These are phyloP conservation scores for Scleromitrula shiraiana DNA, from an alignment of 2,329 filamentous ascomycete genomes.

Conservation along the genomic window DNA sequence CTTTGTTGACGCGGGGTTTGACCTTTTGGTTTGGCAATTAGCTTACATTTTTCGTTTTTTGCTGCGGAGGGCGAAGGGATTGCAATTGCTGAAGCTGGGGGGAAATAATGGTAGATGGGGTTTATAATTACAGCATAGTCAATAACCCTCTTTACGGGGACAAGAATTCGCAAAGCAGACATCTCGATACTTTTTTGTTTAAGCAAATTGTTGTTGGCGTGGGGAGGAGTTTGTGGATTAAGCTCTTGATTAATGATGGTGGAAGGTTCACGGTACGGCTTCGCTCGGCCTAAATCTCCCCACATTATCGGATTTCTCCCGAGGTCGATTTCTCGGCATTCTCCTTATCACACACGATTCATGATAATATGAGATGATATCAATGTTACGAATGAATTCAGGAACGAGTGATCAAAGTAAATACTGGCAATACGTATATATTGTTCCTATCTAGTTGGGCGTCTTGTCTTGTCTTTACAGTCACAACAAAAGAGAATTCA, in stretches of 20 bases:
- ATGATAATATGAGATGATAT: too few species aligned
- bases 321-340: slow-evolving; percentile 3
- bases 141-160: slow-evolving; percentile 77
- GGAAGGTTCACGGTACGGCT: background rate
- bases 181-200: slow-evolving; percentile 32
- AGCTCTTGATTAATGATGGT: slow-evolving; percentile 7
- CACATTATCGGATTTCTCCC: background rate
- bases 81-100: background rate
- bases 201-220: background rate
- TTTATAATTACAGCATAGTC: slow-evolving; percentile 64
- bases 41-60: background rate
- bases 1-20: slow-evolving; percentile 62
- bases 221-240: background rate
- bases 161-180: slow-evolving; percentile 65
- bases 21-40: slow-evolving; percentile 37
- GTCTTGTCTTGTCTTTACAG: too few species aligned
- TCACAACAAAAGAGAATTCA: too few species aligned
- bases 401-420: too few species aligned
- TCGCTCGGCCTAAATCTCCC: slow-evolving; percentile 7
- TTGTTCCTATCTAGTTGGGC: too few species aligned
- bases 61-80: background rate
- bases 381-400: too few species aligned
- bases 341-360: too few species aligned
- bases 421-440: too few species aligned
- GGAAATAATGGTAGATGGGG: slow-evolving; percentile 5